Evolutionary conservation across 176 grass and related monocot genomes (phyloP), one percentile per base, ranked within the genome.

Genomic region (Elymus sibiricus): DNA sequence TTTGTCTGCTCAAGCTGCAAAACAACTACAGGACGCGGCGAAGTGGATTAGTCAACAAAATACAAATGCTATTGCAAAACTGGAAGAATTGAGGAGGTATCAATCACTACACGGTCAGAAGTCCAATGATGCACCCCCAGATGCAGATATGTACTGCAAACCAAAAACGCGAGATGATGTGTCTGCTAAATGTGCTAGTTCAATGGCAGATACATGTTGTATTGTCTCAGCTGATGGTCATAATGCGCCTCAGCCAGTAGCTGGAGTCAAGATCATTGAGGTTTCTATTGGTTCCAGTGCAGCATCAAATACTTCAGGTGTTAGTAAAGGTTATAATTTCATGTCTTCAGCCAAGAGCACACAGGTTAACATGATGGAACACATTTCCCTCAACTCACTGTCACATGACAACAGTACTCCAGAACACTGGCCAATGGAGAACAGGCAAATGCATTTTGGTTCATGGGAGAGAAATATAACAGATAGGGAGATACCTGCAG

Each of bases 1-100:
- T 84, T 88, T 92, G 76, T 86, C 94, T 75, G 86, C 79, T 61
- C 87, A 97, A 37, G 82, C 86, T 86, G 83, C 65, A 47, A 92
- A 92, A 80, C 64, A 92, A 62, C 80, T 88, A 28, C 82, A 92
- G 70, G 83, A 94, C 60, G 91, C 90, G 26, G 79, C 92, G 74
- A 80, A 88, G 55, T 81, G 85, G 37, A 88, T 62, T 63, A 87
- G 64, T 58, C 82, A 94, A 68, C 92, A 89, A 86, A 90, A 70
- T 31, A 87, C 70, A 76, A 90, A 94, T 86, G 73, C 81, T 85
- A 87, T 89, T 79, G 81, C 83, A 85, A 87, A 97, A 71, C 64
- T 89, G 70, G 92, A 94, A 75, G 87, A 92, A 76, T 34, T 94
- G 72, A 90, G 87, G 40, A 86, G 73, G 56, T 78, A 74, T 40